Conservation (phyloP, 768 basidiomycete species). For the Rhodocollybia butyracea region DNA sequence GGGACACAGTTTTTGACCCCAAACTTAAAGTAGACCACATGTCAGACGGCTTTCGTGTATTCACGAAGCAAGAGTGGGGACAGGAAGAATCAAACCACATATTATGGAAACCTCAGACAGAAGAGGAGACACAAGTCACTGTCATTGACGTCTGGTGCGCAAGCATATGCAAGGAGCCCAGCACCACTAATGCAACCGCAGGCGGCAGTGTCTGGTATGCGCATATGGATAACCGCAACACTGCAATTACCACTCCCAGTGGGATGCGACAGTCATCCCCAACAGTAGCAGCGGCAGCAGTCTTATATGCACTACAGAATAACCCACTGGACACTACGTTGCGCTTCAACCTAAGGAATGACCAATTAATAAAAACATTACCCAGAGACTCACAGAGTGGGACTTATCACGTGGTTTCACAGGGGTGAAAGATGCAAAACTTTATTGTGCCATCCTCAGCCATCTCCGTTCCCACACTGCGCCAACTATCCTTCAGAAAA, state of each 20-base stretch:
- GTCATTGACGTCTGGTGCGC: not conserved
- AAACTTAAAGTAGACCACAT: not conserved
- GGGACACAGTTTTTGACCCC: not conserved
- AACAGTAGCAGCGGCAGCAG: constrained; percentile 16
- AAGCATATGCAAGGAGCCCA: constrained; percentile 10
- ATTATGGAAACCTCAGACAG: not conserved
- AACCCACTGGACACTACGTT: constrained; percentile 2
- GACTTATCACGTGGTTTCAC: constrained; percentile 29
- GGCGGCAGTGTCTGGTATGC: constrained; percentile 19
- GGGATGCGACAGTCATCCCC: constrained; percentile 19
- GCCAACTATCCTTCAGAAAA: constrained; percentile 17
- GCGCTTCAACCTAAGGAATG: constrained; percentile 10
- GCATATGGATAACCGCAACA: constrained; percentile 13
- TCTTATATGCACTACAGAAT: constrained; percentile 4
- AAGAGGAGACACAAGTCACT: not conserved
- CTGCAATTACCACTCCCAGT: constrained; percentile 7
- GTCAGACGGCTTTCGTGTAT: not conserved
- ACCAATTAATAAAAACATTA: constrained; percentile 18
- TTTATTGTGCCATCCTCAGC: constrained; percentile 8
- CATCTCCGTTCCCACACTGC: constrained; percentile 12
- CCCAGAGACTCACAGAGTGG: constrained; percentile 12
- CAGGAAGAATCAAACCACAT: not conserved
- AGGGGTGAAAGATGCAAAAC: constrained; percentile 6
- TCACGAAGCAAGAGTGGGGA: not conserved
- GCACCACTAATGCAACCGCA: constrained; percentile 11